phyloP scores from a whole-genome alignment of 2,329 filamentous ascomycete species.

The Coniochaeta pulveracea region DNA sequence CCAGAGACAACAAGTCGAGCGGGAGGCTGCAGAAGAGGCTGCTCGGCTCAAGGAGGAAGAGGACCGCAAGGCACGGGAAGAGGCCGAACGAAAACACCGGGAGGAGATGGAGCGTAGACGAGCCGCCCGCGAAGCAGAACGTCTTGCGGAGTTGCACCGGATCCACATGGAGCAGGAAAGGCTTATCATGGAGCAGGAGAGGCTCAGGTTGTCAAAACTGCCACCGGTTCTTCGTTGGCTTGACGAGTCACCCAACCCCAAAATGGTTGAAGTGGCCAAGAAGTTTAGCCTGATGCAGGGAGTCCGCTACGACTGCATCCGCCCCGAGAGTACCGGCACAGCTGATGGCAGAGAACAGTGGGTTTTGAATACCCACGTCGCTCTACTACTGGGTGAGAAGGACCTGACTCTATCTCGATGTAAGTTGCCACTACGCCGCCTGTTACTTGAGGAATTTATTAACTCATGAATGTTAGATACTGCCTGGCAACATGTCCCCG shows the following conservation, averaged over 20 bases:
- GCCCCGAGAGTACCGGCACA: slow-evolving; percentile 37
- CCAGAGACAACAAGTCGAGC: slow-evolving; percentile 16
- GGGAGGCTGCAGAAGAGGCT: slow-evolving; percentile 21
- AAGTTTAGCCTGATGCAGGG: slow-evolving; percentile 47
- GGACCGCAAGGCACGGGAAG: slow-evolving; percentile 29
- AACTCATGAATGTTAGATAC: slow-evolving; percentile 34
- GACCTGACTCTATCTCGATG: slow-evolving; percentile 49
- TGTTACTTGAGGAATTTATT: no score
- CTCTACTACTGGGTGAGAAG: slow-evolving; percentile 52
- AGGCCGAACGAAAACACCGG: slow-evolving; percentile 9
- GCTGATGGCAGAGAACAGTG: slow-evolving; percentile 51
- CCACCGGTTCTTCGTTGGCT: slow-evolving; percentile 53
- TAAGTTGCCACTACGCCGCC: slow-evolving; percentile 26
- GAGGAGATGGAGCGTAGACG: slow-evolving; percentile 30
- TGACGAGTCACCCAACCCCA: slow-evolving; percentile 38
- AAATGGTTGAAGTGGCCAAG: slow-evolving; percentile 34
- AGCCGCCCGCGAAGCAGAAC: slow-evolving; percentile 22
- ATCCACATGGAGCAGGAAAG: slow-evolving; percentile 41
- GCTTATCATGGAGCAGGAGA: slow-evolving; percentile 42
- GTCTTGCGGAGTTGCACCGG: slow-evolving; percentile 32
- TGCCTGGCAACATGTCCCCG: slow-evolving; percentile 44
- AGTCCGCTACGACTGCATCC: slow-evolving; percentile 53
- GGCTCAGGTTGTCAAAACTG: slow-evolving; percentile 40
- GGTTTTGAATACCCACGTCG: slow-evolving; percentile 54
- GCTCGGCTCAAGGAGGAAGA: slow-evolving; percentile 31